Conservation (phyloP, 768 basidiomycete species). For the Phanerochaete carnosa region DNA sequence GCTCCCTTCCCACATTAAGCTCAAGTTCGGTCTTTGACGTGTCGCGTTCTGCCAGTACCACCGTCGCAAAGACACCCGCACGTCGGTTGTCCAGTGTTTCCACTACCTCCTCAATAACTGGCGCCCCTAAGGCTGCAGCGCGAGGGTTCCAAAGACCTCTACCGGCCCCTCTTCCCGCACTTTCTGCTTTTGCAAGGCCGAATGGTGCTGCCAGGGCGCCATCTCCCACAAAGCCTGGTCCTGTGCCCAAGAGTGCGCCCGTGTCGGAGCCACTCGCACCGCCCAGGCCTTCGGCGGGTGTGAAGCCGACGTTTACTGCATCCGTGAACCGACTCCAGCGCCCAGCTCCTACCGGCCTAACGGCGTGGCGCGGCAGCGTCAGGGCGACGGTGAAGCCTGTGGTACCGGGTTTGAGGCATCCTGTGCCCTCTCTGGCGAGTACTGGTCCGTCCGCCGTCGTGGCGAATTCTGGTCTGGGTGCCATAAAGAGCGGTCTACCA, state of each 20-base stretch:
- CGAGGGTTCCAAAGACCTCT: not conserved
- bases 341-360: not conserved
- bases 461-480: constrained; percentile 4
- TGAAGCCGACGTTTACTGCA: not conserved
- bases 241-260: not conserved
- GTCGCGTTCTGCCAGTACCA: not conserved
- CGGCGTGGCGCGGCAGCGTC: constrained; percentile 1
- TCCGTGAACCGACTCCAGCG: not conserved
- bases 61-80: not conserved
- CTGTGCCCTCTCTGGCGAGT: not conserved
- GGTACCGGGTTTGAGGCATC: not conserved
- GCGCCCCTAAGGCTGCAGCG: not conserved
- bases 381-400: not conserved
- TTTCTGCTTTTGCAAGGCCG: not conserved
- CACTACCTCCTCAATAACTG: no score
- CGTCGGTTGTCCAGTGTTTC: not conserved
- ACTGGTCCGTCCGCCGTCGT: not conserved
- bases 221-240: not conserved
- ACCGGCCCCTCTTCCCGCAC: not conserved
- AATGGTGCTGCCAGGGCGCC: not conserved
- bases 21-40: not conserved
- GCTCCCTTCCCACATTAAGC: not conserved
- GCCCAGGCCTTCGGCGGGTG: not conserved
- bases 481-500: constrained; percentile 16
- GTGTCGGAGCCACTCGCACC: not conserved